Evolutionary conservation across 805 yeast genomes (phyloP).

Genomic region (Yarrowia sp.): DNA sequence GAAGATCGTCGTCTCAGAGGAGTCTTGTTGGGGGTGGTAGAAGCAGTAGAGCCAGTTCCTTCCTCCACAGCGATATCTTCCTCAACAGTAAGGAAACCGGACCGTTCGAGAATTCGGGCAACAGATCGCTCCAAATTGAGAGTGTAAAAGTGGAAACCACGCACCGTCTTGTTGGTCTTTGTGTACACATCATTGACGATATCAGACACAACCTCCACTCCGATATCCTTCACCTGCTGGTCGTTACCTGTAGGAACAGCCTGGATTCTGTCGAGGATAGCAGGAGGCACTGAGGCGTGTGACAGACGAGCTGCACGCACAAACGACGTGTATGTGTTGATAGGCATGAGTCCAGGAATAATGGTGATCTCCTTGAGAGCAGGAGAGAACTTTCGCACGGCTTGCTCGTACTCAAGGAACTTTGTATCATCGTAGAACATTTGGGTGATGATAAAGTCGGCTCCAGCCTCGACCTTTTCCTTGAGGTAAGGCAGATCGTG

Average conservation of each 20-base stretch:
- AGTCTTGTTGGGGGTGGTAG: slow-evolving; percentile 26
- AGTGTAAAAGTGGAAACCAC: slow-evolving; percentile 90
- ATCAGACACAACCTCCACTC: slow-evolving; percentile 69
- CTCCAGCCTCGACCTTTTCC: slow-evolving; percentile 90
- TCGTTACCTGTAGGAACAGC: slow-evolving; percentile 64
- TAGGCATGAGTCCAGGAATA: slow-evolving; percentile 89
- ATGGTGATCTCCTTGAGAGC: slow-evolving; percentile 52
- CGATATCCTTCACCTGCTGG: slow-evolving; percentile 74
- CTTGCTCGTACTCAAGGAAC: slow-evolving; percentile 62
- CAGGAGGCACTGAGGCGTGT: slow-evolving; percentile 75
- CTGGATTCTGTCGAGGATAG: slow-evolving; percentile 54
- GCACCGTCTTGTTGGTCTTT: slow-evolving; percentile 56
- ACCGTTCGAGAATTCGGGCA: slow-evolving; percentile 72
- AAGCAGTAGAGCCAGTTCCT: slow-evolving; percentile 15
- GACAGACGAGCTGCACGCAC: slow-evolving; percentile 85
- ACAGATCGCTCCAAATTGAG: slow-evolving; percentile 89
- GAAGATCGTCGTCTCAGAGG: slow-evolving; percentile 30
- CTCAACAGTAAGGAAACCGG: slow-evolving; percentile 47
- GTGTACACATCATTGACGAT: slow-evolving; percentile 58
- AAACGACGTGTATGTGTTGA: slow-evolving; percentile 77
- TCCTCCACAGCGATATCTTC: slow-evolving; percentile 8
- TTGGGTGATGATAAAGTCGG: slow-evolving; percentile 90
- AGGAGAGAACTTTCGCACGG: slow-evolving; percentile 43
- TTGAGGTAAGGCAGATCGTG: slow-evolving; percentile 75
- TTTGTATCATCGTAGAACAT: slow-evolving; percentile 83